These are phyloP conservation scores for Luffa acutangula DNA, from an alignment of 306 rosid species.

Conservation along the genomic window DNA sequence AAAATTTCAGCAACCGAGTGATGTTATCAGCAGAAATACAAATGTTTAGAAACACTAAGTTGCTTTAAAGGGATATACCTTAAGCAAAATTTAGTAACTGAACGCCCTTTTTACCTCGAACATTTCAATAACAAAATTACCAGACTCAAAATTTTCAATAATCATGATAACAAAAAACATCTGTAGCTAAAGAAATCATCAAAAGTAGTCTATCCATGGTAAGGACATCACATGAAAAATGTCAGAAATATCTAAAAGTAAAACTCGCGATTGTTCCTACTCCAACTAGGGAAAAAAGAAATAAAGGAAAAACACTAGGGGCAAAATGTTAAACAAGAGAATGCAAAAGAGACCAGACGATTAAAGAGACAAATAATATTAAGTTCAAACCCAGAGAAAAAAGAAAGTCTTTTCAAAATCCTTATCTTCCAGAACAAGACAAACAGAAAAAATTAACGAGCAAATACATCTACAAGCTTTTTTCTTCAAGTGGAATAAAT, in stretches of 20 bases:
- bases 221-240: background rate
- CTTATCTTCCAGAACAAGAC: background rate
- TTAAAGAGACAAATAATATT: background rate
- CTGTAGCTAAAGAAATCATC: background rate
- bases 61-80: background rate
- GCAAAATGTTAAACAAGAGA: background rate
- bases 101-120: background rate
- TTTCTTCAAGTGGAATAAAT: background rate
- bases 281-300: background rate
- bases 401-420: background rate
- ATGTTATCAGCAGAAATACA: background rate
- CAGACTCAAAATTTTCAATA: background rate
- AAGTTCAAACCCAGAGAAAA: background rate
- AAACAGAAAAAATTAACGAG: background rate
- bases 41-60: background rate
- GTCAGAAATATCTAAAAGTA: background rate
- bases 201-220: background rate
- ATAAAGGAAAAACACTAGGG: background rate
- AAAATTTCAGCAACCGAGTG: background rate
- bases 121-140: background rate
- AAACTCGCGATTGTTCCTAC: background rate
- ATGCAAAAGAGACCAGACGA: background rate
- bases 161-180: background rate
- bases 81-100: background rate
- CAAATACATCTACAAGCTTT: constrained; percentile 4